phyloP scores from a whole-genome alignment of 2,329 filamentous ascomycete genomes.

The Penicillium sp. region DNA sequence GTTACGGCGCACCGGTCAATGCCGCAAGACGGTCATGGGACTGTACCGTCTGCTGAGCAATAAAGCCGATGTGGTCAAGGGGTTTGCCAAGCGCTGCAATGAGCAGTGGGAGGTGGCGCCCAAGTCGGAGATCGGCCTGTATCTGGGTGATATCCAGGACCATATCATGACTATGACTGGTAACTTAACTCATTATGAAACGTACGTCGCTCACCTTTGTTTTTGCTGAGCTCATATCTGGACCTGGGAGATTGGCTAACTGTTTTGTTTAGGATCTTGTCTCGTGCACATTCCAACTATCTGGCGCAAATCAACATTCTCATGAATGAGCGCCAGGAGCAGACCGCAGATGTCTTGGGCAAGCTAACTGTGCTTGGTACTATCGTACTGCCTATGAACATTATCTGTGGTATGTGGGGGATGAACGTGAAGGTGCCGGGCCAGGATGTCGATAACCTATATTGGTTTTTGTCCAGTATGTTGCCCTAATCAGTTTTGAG shows the following conservation, averaged over 20 bases:
- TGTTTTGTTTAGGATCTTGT: conserved; percentile 62
- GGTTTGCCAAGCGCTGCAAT: conserved; percentile 96
- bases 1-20: conserved; percentile 87
- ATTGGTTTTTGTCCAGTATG: conserved; percentile 65
- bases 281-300: conserved; percentile 90
- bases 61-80: conserved; percentile 98
- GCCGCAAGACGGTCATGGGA: conserved; percentile 95
- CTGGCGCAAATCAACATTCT: conserved; percentile 98
- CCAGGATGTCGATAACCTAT: conserved; percentile 72
- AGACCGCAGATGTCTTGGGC: conserved; percentile 89
- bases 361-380: conserved; percentile 94
- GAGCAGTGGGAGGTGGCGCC: conserved; percentile 97
- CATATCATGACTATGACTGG: conserved; percentile 99
- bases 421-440: conserved; percentile 98
- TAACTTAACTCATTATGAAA: conserved; percentile 93
- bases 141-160: conserved; percentile 96
- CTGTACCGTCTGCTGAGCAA: conserved; percentile 89
- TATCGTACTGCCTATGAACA: conserved; percentile 97
- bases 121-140: conserved; percentile 91
- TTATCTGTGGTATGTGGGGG: conserved; percentile 96
- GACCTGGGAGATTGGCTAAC: conserved; percentile 12
- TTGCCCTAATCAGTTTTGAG: conserved; percentile 1
- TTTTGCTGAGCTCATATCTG: conserved; percentile 1
- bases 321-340: conserved; percentile 96
- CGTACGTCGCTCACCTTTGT: conserved; percentile 53